Evolutionary conservation across 2,329 filamentous ascomycete species (phyloP).

Genomic region (Amauroascus niger): DNA sequence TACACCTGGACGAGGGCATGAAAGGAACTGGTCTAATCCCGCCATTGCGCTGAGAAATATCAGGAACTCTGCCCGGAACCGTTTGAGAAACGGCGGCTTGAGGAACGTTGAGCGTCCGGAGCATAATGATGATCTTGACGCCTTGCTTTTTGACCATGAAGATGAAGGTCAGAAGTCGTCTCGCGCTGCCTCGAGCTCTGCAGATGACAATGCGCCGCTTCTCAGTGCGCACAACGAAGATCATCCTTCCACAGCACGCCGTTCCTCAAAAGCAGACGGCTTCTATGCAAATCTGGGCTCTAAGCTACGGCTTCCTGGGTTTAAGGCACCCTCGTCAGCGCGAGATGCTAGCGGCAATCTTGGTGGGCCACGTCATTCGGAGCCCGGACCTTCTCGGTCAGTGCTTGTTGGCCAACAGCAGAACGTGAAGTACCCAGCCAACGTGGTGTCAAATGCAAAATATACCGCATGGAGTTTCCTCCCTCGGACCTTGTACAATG

Average conservation of each 20-base stretch:
- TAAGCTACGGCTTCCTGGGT: slow-evolving; percentile 56
- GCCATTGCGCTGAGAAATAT: slow-evolving; percentile 42
- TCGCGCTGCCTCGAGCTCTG: slow-evolving; percentile 48
- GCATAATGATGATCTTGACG: slow-evolving; percentile 56
- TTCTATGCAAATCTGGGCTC: slow-evolving; percentile 43
- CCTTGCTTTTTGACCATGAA: slow-evolving; percentile 56
- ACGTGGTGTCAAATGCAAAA: slow-evolving; percentile 92
- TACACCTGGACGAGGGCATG: slow-evolving; percentile 12
- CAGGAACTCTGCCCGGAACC: slow-evolving; percentile 40
- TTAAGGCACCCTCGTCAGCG: slow-evolving; percentile 36
- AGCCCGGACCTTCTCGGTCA: slow-evolving; percentile 52
- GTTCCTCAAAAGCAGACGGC: slow-evolving; percentile 26
- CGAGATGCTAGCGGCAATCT: not conserved
- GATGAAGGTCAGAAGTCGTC: slow-evolving; percentile 48
- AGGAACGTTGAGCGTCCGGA: slow-evolving; percentile 28
- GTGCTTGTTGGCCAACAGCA: slow-evolving; percentile 68
- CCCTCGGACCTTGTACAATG: slow-evolving; percentile 89
- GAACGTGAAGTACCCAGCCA: slow-evolving; percentile 68
- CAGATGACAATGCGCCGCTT: slow-evolving; percentile 66
- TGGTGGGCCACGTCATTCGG: slow-evolving; percentile 21
- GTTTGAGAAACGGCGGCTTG: slow-evolving; percentile 25
- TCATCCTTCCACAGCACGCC: slow-evolving; percentile 26
- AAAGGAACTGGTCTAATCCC: slow-evolving; percentile 27
- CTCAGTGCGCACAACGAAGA: slow-evolving; percentile 43
- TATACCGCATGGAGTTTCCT: slow-evolving; percentile 93